A percentile compares a stretch with the other conserved stretches of the same genome.
Evolutionary conservation across 1,284 basidiomycete genomes (phyloP).

Genomic region (Cutaneotrichosporon sp.): DNA sequence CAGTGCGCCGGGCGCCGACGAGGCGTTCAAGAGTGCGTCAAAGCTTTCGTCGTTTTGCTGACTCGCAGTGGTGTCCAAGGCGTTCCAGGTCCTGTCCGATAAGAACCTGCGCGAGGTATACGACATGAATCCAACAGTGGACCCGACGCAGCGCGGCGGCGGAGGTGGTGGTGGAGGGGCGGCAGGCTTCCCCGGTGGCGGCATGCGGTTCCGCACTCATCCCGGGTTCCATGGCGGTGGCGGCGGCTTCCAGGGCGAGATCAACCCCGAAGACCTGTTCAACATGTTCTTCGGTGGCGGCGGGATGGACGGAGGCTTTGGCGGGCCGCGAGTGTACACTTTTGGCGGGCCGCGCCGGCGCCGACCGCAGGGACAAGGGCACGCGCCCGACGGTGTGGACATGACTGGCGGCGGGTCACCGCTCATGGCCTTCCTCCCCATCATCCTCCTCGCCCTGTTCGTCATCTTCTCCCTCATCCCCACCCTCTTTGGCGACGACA

Average conservation of each 20-base stretch:
- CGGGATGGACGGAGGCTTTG: conserved; percentile 56
- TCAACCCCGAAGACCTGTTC: conserved; percentile 94
- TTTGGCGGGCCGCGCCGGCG: conserved; percentile 48
- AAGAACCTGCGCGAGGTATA: conserved; percentile 83
- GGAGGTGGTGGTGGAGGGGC: conserved; percentile 57
- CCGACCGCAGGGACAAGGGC: background rate
- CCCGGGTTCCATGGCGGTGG: conserved; percentile 52
- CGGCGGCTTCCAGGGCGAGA: conserved; percentile 65
- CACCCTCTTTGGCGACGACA: conserved; percentile 59
- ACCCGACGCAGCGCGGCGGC: conserved; percentile 79
- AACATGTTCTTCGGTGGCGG: conserved; percentile 96
- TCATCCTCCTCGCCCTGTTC: conserved; percentile 75
- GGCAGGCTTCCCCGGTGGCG: conserved; percentile 37
- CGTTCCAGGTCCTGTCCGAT: conserved; percentile 92
- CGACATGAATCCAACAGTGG: conserved; percentile 74
- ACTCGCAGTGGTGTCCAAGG: conserved; percentile 86
- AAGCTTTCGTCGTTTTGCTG: background rate
- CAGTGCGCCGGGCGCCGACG: conserved; percentile 93
- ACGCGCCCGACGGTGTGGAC: conserved; percentile 26
- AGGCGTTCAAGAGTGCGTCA: conserved; percentile 93
- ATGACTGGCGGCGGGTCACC: conserved; percentile 57
- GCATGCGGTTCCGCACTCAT: conserved; percentile 23
- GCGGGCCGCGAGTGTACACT: conserved; percentile 44
- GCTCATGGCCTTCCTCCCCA: conserved; percentile 75
- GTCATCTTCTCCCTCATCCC: conserved; percentile 81